Evolutionary conservation across 345 rosid genomes (phyloP).

Genomic region (Dipteronia sinensis): DNA sequence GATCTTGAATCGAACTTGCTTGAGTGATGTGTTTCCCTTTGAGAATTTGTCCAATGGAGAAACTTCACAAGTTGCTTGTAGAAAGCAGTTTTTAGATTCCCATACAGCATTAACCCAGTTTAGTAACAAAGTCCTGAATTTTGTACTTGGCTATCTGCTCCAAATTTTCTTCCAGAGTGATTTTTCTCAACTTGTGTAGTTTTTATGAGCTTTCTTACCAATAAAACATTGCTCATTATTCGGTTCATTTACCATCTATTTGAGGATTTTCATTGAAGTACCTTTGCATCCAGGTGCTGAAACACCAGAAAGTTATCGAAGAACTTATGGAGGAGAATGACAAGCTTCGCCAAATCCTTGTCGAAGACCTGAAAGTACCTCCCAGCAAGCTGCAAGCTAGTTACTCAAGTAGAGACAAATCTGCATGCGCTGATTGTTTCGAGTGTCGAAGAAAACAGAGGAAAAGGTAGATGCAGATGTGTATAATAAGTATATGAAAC

Average conservation of each 20-base stretch:
- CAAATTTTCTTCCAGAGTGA: not conserved
- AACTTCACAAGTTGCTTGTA: slow-evolving; percentile 2
- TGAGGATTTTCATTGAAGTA: slow-evolving; percentile 8
- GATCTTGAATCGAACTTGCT: slow-evolving; percentile 13
- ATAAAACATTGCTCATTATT: not conserved
- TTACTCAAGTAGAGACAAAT: slow-evolving; percentile 36
- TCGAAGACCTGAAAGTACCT: slow-evolving; percentile 80
- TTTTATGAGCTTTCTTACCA: not conserved
- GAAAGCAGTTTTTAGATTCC: not conserved
- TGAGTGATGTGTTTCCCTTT: not conserved
- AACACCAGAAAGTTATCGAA: slow-evolving; percentile 78
- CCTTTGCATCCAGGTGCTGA: slow-evolving; percentile 51
- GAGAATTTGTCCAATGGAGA: slow-evolving; percentile 13
- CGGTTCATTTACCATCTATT: not conserved
- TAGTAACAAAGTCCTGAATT: not conserved
- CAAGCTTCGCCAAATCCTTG: slow-evolving; percentile 67
- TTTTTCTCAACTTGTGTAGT: not conserved
- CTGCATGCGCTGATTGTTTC: slow-evolving; percentile 73
- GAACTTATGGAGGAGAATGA: slow-evolving; percentile 79
- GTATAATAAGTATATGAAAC: slow-evolving; percentile 9
- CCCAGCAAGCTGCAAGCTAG: slow-evolving; percentile 59
- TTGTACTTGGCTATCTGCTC: not conserved
- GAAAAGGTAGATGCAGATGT: slow-evolving; percentile 38
- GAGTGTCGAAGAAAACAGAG: slow-evolving; percentile 92
- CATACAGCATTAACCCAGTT: not conserved